Conservation (phyloP, 2,329 filamentous ascomycete species). For the Whalleya microplaca region DNA sequence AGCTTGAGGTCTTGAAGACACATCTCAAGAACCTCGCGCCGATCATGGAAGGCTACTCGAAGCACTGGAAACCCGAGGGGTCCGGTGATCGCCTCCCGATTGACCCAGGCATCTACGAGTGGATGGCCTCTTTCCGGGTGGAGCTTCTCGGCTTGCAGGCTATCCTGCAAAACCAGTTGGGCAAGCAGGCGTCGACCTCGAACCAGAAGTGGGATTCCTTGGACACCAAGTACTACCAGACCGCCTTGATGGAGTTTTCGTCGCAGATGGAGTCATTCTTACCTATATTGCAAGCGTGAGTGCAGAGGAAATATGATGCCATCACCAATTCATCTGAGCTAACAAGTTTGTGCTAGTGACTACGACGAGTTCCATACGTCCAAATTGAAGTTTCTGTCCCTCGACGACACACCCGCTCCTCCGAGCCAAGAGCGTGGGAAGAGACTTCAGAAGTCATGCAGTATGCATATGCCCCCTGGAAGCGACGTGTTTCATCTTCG, state of each 20-base stretch:
- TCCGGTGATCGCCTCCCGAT: conserved; percentile 17
- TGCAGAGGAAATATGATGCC: background rate
- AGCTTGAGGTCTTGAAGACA: conserved; percentile 12
- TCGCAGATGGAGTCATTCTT: conserved; percentile 27
- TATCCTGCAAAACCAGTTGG: conserved; percentile 5
- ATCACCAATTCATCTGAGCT: background rate
- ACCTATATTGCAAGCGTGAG: conserved; percentile 25
- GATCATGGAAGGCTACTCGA: conserved; percentile 27
- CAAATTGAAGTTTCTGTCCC: background rate
- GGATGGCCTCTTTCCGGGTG: conserved; percentile 24
- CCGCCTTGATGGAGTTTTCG: conserved; percentile 10
- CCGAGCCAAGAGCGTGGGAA: too few species aligned
- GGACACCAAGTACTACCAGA: conserved; percentile 1
- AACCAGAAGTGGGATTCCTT: background rate
- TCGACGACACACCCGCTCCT: background rate
- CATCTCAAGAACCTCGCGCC: conserved; percentile 22
- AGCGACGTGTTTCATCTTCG: conserved; percentile 20
- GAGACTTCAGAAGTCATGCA: too few species aligned
- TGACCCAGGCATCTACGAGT: conserved; percentile 27
- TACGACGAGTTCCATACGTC: conserved; percentile 25
- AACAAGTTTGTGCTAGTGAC: conserved; percentile 23
- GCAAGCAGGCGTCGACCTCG: background rate
- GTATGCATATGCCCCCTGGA: conserved; percentile 1
- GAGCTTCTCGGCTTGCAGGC: conserved; percentile 21
- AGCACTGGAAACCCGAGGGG: conserved; percentile 13